Base-by-base conservation (phyloP, 441 rosid species). In the Euphorbia schlechtendalii region DNA sequence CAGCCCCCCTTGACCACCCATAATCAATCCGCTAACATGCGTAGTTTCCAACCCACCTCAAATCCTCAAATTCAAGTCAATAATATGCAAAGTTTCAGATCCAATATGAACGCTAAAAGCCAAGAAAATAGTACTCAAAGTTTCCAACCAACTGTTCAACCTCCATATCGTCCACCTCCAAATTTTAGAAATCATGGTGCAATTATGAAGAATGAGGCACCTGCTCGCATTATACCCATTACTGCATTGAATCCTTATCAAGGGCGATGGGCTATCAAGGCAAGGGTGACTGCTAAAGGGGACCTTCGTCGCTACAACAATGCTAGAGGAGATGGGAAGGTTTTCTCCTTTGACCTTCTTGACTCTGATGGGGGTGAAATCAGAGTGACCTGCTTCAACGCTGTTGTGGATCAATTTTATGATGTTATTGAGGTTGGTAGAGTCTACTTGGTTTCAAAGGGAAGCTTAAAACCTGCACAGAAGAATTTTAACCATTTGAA, bases 331-430 rank as follows among this genome's bases (percentile, higher is more conserved):
- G 97, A 90, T 71, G 97, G 97, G 34, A 90, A 88, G 65, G 97
- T 90, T 7, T 90, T 86, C 75, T 87, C 92, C 46, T 87, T 87
- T 71, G 96, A 88, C 69, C 86, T 87, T 56, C 94, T 92, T 71
- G 96, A 90, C 74, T 80, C 89, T 30, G 92, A 76, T 63, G 90
- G 92, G 48, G 98, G 97, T 46, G 98, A 92, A 79, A 92, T 92
- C 61, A 74, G 94, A 34, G 96, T 78, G 52, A 90, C 96, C 15
- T 88, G 98, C 82, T 92, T 84, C 51, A 92, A 92, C 66, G 79
- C 89, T 57, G 89, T 83, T 71, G 98, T 85, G 63, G 98, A 87
- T 68, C 85, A 78, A 24, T 89, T 92, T 70, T 87, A 80, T 71
- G 72, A 78, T 76, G 78, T 77, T 82, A 86, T 92, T 81, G 90